These are phyloP conservation scores for Candida parachauliodes DNA, from an alignment of 805 yeast species.

Conservation along the genomic window DNA sequence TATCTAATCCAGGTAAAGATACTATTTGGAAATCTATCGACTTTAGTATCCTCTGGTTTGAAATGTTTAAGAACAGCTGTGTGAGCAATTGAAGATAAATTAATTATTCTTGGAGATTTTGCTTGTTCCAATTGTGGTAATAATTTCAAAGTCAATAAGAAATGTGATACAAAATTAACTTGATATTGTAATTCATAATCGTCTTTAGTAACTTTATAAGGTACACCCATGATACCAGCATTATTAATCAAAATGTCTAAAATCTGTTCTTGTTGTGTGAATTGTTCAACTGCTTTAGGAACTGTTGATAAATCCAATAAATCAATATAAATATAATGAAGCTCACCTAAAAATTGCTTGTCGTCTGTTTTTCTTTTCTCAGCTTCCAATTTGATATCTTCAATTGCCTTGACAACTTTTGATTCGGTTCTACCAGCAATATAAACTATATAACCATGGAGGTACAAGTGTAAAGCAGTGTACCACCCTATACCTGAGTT, in stretches of 20 bases:
- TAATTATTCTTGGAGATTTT: constrained; percentile 26
- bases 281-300: constrained; percentile 23
- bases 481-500: constrained; percentile 41
- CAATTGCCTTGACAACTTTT: constrained; percentile 31
- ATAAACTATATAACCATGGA: constrained; percentile 38
- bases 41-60: constrained; percentile 18
- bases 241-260: constrained; percentile 35
- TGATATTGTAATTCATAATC: constrained; percentile 40
- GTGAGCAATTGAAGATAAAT: constrained; percentile 34
- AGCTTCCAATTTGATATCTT: constrained; percentile 32
- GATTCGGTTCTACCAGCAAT: constrained; percentile 32
- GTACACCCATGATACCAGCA: constrained; percentile 42
- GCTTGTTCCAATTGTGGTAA: constrained; percentile 22
- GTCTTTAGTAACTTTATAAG: constrained; percentile 32
- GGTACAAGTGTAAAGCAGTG: constrained; percentile 35
- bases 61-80: constrained; percentile 19
- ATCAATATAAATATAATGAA: constrained; percentile 54
- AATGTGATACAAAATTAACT: constrained; percentile 33
- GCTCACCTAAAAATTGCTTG: constrained; percentile 41
- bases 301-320: constrained; percentile 36
- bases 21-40: constrained; percentile 23
- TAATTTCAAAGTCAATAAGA: constrained; percentile 29
- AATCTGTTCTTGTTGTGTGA: constrained; percentile 20
- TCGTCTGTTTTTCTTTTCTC: constrained; percentile 15
- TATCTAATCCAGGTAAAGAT: constrained; percentile 31